A percentile compares a stretch with the other conserved stretches of the same genome.
These are phyloP conservation scores for Xylariaceae sp. DNA, from an alignment of 2,329 filamentous ascomycete genomes.

Conservation along the genomic window DNA sequence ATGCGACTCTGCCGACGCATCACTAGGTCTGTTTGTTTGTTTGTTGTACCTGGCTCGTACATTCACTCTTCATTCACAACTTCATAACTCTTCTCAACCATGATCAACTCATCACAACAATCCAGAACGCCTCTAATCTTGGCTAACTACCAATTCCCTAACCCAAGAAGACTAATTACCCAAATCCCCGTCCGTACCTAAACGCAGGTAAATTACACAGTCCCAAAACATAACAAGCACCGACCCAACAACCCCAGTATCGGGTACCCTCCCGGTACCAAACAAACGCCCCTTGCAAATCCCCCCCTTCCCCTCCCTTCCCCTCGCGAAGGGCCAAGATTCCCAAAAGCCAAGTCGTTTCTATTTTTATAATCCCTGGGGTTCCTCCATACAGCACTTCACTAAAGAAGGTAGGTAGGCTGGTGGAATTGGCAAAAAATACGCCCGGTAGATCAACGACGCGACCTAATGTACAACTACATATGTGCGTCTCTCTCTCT, in stretches of 20 bases:
- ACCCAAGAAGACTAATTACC: neutral
- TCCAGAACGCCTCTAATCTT: neutral
- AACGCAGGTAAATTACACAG: too few relatives aligned
- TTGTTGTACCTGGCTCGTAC: neutral
- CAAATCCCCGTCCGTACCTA: too few relatives aligned
- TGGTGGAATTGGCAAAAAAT: neutral
- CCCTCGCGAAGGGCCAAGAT: too few relatives aligned
- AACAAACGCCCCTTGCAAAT: too few relatives aligned
- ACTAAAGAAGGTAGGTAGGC: neutral
- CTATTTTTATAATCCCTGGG: constrained; percentile 4
- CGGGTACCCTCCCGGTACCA: too few relatives aligned
- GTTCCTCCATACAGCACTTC: neutral
- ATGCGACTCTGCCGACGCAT: constrained; percentile 9
- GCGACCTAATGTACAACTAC: neutral
- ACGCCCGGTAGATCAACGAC: constrained; percentile 5
- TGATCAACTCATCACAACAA: neutral
- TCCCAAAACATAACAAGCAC: too few relatives aligned
- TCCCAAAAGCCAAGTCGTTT: neutral
- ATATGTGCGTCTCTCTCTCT: neutral
- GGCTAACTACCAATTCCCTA: neutral
- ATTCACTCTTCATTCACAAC: neutral
- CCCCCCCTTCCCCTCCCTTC: too few relatives aligned
- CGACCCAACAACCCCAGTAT: too few relatives aligned
- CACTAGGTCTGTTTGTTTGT: too few relatives aligned
- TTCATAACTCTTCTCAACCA: neutral